Percentiles rank a stretch among this genome's conserved stretches.
phyloP scores from a whole-genome alignment of 257 asterid species.

The Jasminum sambac region DNA sequence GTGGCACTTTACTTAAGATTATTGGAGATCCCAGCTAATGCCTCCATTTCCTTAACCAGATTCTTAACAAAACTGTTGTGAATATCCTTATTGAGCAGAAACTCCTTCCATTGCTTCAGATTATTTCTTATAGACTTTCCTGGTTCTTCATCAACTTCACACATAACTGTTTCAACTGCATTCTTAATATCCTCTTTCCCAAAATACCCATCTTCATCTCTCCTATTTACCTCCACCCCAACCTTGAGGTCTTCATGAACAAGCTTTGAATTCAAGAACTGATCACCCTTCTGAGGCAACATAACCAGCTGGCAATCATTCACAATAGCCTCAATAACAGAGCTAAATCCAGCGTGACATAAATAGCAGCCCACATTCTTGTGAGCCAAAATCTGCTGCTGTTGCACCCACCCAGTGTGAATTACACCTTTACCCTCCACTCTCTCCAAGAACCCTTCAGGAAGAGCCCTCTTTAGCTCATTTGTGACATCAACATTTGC shows the following conservation, averaged over 20 bases:
- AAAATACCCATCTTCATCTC: conserved; percentile 55
- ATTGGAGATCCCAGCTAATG: conserved; percentile 8
- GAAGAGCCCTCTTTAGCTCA: conserved; percentile 40
- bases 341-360: conserved; percentile 58
- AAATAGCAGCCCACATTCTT: conserved; percentile 44
- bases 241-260: conserved; percentile 43
- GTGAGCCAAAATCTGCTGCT: conserved; percentile 51
- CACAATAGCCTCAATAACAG: conserved; percentile 48
- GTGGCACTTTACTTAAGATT: too few species aligned
- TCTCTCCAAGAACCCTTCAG: conserved; percentile 44
- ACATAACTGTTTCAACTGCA: conserved; percentile 40
- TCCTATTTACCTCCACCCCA: conserved; percentile 55
- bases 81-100: conserved; percentile 30
- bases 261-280: conserved; percentile 40
- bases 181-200: conserved; percentile 36
- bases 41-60: conserved; percentile 37
- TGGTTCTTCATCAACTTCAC: conserved; percentile 22
- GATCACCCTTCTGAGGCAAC: conserved; percentile 51
- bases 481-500: conserved; percentile 14
- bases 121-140: conserved; percentile 31
- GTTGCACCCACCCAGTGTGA: conserved; percentile 64
- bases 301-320: conserved; percentile 54
- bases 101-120: conserved; percentile 48
- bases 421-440: conserved; percentile 36
- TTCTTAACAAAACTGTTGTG: conserved; percentile 36